Conservation (phyloP, 805 yeast genomes). For the Candida wancherniae region DNA sequence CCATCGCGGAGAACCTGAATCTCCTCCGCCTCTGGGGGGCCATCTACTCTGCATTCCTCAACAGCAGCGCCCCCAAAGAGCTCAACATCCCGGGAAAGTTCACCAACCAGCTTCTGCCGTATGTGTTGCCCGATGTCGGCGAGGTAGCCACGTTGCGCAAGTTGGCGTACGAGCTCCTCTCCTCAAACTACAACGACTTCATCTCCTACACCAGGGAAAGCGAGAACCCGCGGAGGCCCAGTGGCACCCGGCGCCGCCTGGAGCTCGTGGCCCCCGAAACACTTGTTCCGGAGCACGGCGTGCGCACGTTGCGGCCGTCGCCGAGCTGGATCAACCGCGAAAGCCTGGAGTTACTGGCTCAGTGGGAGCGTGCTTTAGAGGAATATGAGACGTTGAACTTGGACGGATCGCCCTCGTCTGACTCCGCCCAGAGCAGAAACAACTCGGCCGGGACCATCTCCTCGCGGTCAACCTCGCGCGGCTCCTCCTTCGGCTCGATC, state of each 20-base stretch:
- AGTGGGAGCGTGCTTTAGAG: constrained; percentile 14
- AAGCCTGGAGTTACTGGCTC: constrained; percentile 11
- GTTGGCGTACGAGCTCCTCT: constrained; percentile 26
- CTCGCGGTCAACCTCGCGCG: constrained; percentile 20
- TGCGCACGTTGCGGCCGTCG: too few relatives aligned
- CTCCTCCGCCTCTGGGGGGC: constrained; percentile 22
- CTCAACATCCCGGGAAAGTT: constrained; percentile 29
- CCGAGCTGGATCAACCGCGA: constrained; percentile 3
- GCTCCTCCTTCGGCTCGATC: constrained; percentile 29
- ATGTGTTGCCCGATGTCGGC: constrained; percentile 18
- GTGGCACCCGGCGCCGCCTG: constrained; percentile 15
- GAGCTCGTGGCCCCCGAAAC: constrained; percentile 20
- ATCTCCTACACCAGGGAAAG: constrained; percentile 17
- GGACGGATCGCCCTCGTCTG: constrained; percentile 7
- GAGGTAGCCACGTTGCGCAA: constrained; percentile 15
- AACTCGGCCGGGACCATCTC: constrained; percentile 13
- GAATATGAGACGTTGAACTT: constrained; percentile 8
- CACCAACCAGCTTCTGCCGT: constrained; percentile 17
- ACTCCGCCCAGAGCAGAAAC: constrained; percentile 10
- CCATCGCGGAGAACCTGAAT: constrained; percentile 5
- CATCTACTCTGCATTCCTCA: constrained; percentile 24
- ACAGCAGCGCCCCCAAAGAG: constrained; percentile 28
- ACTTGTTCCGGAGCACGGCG: background rate
- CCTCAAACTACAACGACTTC: constrained; percentile 32
- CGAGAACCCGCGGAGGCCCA: constrained; percentile 2